Conservation (phyloP, 176 grass and related monocot species). For the Triticum timopheevii region DNA sequence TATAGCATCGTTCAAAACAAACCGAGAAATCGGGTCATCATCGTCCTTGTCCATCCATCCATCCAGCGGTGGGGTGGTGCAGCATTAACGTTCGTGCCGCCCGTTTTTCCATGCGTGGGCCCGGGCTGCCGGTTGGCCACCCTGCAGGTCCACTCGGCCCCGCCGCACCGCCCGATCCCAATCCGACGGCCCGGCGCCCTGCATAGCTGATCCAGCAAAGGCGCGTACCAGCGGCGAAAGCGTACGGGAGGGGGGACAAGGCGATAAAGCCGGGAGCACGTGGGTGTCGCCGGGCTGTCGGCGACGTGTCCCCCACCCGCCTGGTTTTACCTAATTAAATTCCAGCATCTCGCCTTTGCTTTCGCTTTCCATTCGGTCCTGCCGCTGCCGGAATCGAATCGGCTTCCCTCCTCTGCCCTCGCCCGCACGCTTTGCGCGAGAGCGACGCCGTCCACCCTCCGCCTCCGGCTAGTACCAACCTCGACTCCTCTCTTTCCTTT, state of each 20-base stretch:
- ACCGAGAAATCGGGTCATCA: neutral
- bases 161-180: neutral
- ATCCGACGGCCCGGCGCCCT: neutral
- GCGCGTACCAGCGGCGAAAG: neutral
- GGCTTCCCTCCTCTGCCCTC: neutral
- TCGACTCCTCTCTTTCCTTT: neutral
- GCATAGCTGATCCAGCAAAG: neutral
- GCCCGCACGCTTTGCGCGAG: slow-evolving; percentile 31
- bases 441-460: neutral
- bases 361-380: neutral
- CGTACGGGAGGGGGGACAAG: neutral
- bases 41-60: neutral
- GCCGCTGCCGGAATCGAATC: neutral
- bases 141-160: neutral
- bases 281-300: slow-evolving; percentile 37
- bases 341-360: neutral
- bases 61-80: neutral
- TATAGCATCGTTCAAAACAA: no score
- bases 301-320: slow-evolving; percentile 20
- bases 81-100: slow-evolving; percentile 10
- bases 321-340: neutral
- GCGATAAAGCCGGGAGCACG: slow-evolving; percentile 21
- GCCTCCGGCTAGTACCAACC: neutral
- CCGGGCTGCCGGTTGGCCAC: slow-evolving; percentile 32
- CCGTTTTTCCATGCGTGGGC: neutral